These are phyloP conservation scores for Salvia hispanica DNA, from an alignment of 257 asterid genomes.

Conservation along the genomic window DNA sequence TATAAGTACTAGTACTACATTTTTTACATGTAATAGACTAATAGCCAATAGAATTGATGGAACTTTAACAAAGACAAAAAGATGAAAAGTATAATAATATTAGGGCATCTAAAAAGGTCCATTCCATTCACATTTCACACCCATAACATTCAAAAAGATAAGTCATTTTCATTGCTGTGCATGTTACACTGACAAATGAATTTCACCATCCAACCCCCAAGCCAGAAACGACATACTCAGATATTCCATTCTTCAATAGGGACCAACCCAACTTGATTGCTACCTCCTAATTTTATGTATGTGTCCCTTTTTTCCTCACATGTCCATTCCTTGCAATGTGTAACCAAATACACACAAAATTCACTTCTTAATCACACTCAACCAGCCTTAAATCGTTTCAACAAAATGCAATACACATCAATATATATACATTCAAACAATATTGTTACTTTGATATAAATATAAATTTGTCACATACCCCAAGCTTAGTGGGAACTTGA, in stretches of 20 bases:
- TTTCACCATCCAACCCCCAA: conserved; percentile 16
- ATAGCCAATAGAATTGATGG: neutral
- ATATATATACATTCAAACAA: neutral
- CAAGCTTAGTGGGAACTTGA: conserved; percentile 23
- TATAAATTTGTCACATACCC: neutral
- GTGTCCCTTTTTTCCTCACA: neutral
- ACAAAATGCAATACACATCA: neutral
- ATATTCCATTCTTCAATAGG: conserved; percentile 17
- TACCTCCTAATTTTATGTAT: neutral
- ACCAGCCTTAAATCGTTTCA: neutral
- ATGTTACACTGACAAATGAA: conserved; percentile 25
- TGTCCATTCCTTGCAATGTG: conserved; percentile 4
- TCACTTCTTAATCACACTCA: neutral
- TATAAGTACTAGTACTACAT: neutral
- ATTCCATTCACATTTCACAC: neutral
- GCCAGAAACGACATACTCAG: neutral
- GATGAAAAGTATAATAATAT: neutral
- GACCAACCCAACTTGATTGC: conserved; percentile 15
- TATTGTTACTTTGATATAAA: neutral
- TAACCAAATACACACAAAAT: neutral
- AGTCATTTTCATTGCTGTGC: conserved; percentile 34
- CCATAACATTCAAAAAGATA: conserved; percentile 21
- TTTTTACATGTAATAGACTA: neutral
- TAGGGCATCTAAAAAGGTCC: neutral
- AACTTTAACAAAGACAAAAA: neutral